Conservation (phyloP, 2,329 filamentous ascomycete genomes). For the Clonostachys byssicola region DNA sequence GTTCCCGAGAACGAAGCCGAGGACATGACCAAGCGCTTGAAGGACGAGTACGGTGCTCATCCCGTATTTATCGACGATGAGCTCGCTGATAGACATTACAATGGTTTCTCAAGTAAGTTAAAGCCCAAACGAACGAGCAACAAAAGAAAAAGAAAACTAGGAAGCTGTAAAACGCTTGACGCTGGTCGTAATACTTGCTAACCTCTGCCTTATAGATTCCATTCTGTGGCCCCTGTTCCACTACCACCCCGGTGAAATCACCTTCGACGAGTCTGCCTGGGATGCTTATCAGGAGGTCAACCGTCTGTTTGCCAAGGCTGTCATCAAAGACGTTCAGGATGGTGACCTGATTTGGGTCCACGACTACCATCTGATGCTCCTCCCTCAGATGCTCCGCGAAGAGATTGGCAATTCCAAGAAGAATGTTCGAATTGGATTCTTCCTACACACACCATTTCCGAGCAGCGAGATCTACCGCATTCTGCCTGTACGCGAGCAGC, state of each 20-base stretch:
- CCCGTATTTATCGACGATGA: slow-evolving; percentile 94
- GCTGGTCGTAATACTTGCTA: no score
- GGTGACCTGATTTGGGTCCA: slow-evolving; percentile 97
- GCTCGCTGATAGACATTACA: slow-evolving; percentile 92
- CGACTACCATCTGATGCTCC: slow-evolving; percentile 96
- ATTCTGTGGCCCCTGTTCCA: slow-evolving; percentile 99
- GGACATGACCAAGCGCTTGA: slow-evolving; percentile 70
- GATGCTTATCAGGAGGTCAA: slow-evolving; percentile 91
- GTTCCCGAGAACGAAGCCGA: slow-evolving; percentile 79
- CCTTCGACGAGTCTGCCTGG: slow-evolving; percentile 95
- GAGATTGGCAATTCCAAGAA: slow-evolving; percentile 77
- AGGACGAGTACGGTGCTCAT: slow-evolving; percentile 83
- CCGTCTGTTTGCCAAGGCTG: slow-evolving; percentile 81
- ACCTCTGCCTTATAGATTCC: slow-evolving; percentile 56
- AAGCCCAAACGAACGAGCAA: not conserved
- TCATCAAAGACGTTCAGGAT: slow-evolving; percentile 84
- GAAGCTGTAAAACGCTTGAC: no score
- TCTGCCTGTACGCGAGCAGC: slow-evolving; percentile 83
- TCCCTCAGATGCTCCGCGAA: slow-evolving; percentile 91
- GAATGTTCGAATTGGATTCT: slow-evolving; percentile 97
- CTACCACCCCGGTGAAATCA: slow-evolving; percentile 97
- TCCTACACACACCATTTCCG: slow-evolving; percentile 94
- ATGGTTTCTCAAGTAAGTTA: slow-evolving; percentile 86
- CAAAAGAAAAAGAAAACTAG: not conserved
- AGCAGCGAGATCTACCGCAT: slow-evolving; percentile 97